Base-by-base conservation (phyloP, 345 rosid species). In the Alliaria petiolata region DNA sequence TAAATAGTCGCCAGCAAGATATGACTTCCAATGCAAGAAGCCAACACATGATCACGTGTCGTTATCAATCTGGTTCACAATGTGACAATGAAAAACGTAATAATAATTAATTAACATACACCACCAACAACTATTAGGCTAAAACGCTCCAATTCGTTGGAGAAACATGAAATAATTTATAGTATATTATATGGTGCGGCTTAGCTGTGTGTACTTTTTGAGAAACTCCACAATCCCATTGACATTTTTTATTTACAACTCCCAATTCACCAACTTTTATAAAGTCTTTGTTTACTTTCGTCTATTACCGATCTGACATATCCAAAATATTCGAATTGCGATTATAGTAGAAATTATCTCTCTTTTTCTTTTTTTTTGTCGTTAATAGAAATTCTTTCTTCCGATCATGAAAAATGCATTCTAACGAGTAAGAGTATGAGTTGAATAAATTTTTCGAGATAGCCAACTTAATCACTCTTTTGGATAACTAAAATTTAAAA, bases 171-270 rank as follows among this genome's bases (percentile, higher is more conserved):
- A 54, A 44, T 53, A 53, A 51, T 17, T 44, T 44, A 13, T n/a
- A 33, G 22, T 45, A 45, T 15, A 20, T 16, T 25, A 54, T 72
- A 54, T 72, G 70, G 57, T 72, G 58, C 58, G 42, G 34, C 58
- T 72, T 72, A 72, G 76, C 76, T 72, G 76, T 45, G 8, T 72
- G 76, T 72, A 43, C 63, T 59, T 51, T 59, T 51, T 31, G 31
- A 25, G 28, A 19, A 42, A 52, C 62, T 71, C 67, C 55, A 70
- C 59, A 46, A 58, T 8, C 28, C 15, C 44, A 31, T 71, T 62
- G n/a, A 71, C 62, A 52, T 62, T 61, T 40, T 49, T 3, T 33
- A 3, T 16, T 15, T 0, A 36, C 4, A 70, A 50, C 6, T 45
- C 0, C n/a, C 31, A 36, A 20, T 60, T 51, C 53, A 54, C 17